phyloP scores from a whole-genome alignment of 176 grass and related monocot species.

The Carex myosuroides region DNA sequence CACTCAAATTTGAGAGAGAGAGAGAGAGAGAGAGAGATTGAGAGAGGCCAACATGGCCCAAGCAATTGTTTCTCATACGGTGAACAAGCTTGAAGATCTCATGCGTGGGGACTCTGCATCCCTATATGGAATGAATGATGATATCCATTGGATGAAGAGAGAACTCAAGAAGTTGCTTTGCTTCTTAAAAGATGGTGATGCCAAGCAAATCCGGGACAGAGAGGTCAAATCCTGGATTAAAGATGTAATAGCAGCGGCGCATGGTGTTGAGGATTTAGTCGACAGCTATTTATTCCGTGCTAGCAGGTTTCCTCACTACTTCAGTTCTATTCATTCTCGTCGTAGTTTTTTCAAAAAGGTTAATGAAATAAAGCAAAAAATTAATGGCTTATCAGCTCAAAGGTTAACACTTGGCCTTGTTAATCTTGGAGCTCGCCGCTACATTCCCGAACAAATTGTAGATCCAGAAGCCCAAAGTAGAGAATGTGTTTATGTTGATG shows the following conservation, averaged over 20 bases:
- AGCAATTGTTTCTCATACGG: not conserved
- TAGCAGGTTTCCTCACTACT: constrained; percentile 25
- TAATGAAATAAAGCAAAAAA: constrained; percentile 21
- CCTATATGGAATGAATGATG: constrained; percentile 20
- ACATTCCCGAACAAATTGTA: not conserved
- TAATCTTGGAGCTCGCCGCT: constrained; percentile 5
- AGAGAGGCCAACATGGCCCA: constrained; percentile 18
- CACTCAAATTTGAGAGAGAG: not conserved
- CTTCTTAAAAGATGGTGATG: constrained; percentile 22
- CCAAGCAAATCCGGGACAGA: not conserved
- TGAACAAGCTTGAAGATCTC: constrained; percentile 24
- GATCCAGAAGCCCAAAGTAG: not conserved
- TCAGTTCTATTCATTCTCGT: constrained; percentile 25
- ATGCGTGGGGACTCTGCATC: not conserved
- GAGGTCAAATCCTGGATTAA: constrained; percentile 19
- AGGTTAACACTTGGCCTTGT: constrained; percentile 21
- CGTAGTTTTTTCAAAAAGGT: constrained; percentile 24
- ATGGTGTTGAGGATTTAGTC: constrained; percentile 12
- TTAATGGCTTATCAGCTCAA: constrained; percentile 13
- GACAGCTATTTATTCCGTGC: constrained; percentile 23
- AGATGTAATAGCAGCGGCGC: not conserved
- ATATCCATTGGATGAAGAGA: constrained; percentile 28
- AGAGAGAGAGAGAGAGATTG: constrained; percentile 1
- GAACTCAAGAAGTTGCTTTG: constrained; percentile 21
- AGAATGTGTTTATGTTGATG: not conserved